A percentile compares a stretch with the other conserved stretches of the same genome.
Evolutionary conservation across 1,284 basidiomycete genomes (phyloP).

Genomic region (Moesziomyces antarcticus): DNA sequence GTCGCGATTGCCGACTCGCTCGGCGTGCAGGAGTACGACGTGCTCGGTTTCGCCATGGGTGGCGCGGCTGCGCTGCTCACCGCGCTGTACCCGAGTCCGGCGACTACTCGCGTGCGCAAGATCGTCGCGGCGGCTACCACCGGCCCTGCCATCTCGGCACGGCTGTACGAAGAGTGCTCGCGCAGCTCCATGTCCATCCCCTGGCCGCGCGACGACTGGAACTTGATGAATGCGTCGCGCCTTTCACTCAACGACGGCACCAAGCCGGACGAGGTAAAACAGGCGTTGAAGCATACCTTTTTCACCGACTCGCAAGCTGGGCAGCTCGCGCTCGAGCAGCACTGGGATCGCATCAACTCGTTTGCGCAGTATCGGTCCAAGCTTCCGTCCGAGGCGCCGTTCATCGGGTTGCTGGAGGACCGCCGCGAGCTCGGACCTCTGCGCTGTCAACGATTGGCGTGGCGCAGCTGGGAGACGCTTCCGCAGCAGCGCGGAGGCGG

Average conservation of each 20-base stretch:
- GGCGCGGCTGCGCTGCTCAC: conserved; percentile 37
- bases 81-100: conserved; percentile 22
- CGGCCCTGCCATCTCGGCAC: conserved; percentile 34
- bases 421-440: conserved; percentile 36
- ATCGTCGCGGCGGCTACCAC: conserved; percentile 31
- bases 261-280: conserved; percentile 35
- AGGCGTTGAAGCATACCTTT: conserved; percentile 29
- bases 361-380: conserved; percentile 39
- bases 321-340: conserved; percentile 29
- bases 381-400: conserved; percentile 26
- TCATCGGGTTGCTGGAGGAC: conserved; percentile 37
- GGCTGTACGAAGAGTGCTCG: conserved; percentile 42
- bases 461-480: conserved; percentile 39
- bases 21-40: conserved; percentile 30
- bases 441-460: conserved; percentile 32
- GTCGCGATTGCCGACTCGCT: conserved; percentile 34
- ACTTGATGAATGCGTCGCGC: conserved; percentile 37
- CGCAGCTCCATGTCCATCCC: conserved; percentile 42
- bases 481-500: conserved; percentile 26
- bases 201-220: conserved; percentile 45
- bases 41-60: conserved; percentile 30
- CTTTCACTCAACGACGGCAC: conserved; percentile 33
- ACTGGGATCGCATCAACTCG: conserved; percentile 37
- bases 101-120: conserved; percentile 34
- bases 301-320: conserved; percentile 26